Evolutionary conservation across 495 filamentous ascomycete genomes (phyloP).

Genomic region (Hypoxylon trugodes): DNA sequence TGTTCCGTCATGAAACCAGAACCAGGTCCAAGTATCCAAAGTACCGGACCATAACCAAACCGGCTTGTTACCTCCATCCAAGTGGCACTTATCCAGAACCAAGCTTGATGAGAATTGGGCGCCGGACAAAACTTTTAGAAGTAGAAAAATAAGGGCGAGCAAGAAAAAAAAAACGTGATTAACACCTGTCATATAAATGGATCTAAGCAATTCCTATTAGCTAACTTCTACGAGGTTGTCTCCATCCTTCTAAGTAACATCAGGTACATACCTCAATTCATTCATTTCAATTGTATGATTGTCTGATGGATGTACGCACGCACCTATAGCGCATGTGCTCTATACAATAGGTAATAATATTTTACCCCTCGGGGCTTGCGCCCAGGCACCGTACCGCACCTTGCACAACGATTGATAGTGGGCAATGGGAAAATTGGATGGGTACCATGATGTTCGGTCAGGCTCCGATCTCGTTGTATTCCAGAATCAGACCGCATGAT

Average conservation of each 20-base stretch:
- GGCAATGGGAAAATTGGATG: too few species aligned
- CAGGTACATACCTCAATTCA: too few species aligned
- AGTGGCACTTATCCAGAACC: slow-evolving; percentile 14
- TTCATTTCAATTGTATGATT: too few species aligned
- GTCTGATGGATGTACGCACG: too few species aligned
- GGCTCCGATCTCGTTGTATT: slow-evolving; percentile 41
- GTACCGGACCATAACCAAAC: too few species aligned
- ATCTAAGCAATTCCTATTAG: slow-evolving; percentile 32
- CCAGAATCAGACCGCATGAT: slow-evolving; percentile 36
- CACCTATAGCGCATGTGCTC: too few species aligned
- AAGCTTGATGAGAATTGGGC: slow-evolving; percentile 7
- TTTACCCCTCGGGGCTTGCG: too few species aligned
- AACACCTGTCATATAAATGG: slow-evolving; percentile 36
- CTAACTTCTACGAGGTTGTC: slow-evolving; percentile 24
- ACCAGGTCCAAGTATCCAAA: too few species aligned
- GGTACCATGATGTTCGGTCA: slow-evolving; percentile 39
- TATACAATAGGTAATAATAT: too few species aligned
- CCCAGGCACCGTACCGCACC: too few species aligned
- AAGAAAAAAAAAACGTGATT: slow-evolving; percentile 34
- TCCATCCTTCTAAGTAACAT: slow-evolving; percentile 25
- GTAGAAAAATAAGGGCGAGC: slow-evolving; percentile 4
- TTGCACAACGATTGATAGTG: slow-evolving; percentile 13
- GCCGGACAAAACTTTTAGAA: slow-evolving; percentile 3
- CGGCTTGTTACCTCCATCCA: slow-evolving; percentile 9
- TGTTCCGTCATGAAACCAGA: slow-evolving; percentile 16